These are phyloP conservation scores for Colletotrichum nymphaeae DNA, from an alignment of 2,329 filamentous ascomycete species.

Conservation along the genomic window DNA sequence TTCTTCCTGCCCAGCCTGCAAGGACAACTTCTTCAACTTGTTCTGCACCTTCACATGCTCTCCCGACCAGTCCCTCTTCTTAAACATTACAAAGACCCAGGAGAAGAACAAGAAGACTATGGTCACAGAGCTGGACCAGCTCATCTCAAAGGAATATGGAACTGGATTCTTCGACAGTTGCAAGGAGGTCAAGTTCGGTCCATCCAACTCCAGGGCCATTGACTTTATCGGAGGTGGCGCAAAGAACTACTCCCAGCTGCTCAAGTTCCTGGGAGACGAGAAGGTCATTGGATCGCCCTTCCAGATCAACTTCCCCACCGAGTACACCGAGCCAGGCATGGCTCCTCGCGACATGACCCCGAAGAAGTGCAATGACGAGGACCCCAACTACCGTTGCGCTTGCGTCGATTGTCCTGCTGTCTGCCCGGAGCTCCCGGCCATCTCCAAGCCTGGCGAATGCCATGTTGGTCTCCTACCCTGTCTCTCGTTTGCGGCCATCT, in stretches of 20 bases:
- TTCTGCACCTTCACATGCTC: slow-evolving; percentile 99
- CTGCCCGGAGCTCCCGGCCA: slow-evolving; percentile 83
- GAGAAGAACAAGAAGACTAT: slow-evolving; percentile 65
- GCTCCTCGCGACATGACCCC: slow-evolving; percentile 75
- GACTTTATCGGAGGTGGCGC: slow-evolving; percentile 95
- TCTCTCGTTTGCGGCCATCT: slow-evolving; percentile 90
- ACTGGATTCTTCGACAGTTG: slow-evolving; percentile 95
- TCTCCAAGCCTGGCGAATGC: slow-evolving; percentile 78
- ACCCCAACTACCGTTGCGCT: slow-evolving; percentile 87
- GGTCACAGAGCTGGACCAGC: slow-evolving; percentile 90
- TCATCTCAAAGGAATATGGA: slow-evolving; percentile 87
- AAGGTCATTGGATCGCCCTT: slow-evolving; percentile 93
- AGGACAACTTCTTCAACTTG: slow-evolving; percentile 97
- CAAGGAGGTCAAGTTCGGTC: slow-evolving; percentile 98
- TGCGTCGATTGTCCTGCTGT: slow-evolving; percentile 92
- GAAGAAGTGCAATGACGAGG: slow-evolving; percentile 90
- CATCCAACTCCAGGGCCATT: slow-evolving; percentile 93
- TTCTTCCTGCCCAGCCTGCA: slow-evolving; percentile 94
- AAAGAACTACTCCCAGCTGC: slow-evolving; percentile 85
- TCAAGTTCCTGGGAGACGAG: slow-evolving; percentile 94
- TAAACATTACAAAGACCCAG: slow-evolving; percentile 87
- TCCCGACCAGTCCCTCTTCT: slow-evolving; percentile 92
- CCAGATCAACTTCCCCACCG: slow-evolving; percentile 90
- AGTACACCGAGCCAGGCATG: slow-evolving; percentile 77
- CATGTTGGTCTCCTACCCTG: slow-evolving; percentile 91